Conservation (phyloP, 1,284 basidiomycete species). For the Leccinum ambiguum region DNA sequence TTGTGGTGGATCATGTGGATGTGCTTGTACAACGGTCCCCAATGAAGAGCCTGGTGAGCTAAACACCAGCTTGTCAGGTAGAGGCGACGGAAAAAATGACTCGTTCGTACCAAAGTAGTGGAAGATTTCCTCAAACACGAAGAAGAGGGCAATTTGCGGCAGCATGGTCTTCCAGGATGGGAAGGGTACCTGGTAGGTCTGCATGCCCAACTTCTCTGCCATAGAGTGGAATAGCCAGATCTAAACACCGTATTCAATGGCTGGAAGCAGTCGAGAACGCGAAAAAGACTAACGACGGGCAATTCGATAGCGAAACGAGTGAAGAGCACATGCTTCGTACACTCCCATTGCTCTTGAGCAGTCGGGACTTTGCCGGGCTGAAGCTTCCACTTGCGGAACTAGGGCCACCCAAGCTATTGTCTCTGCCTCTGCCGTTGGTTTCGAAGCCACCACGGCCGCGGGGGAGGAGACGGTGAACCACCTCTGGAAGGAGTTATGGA, state of each 20-base stretch:
- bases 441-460: too few relatives aligned
- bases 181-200: conserved; percentile 93
- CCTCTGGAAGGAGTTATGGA: too few relatives aligned
- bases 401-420: conserved; percentile 45
- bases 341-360: conserved; percentile 88
- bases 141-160: conserved; percentile 88
- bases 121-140: conserved; percentile 96
- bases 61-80: conserved; percentile 17
- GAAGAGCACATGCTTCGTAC: conserved; percentile 92
- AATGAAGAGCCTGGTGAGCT: conserved; percentile 93
- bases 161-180: conserved; percentile 69
- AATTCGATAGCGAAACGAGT: conserved; percentile 97
- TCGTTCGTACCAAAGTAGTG: conserved; percentile 66
- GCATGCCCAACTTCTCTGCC: conserved; percentile 88
- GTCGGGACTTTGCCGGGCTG: conserved; percentile 87
- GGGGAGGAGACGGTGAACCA: too few relatives aligned
- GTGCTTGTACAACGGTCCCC: conserved; percentile 90
- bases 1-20: conserved; percentile 99
- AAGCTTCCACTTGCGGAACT: conserved; percentile 94
- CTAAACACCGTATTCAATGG: conserved; percentile 38
- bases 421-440: too few relatives aligned
- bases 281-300: conserved; percentile 62
- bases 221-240: conserved; percentile 98
- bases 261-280: background rate
- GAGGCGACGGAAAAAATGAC: background rate